Evolutionary conservation across 2,329 filamentous ascomycete species (phyloP).

Genomic region (Diaporthe velutina): DNA sequence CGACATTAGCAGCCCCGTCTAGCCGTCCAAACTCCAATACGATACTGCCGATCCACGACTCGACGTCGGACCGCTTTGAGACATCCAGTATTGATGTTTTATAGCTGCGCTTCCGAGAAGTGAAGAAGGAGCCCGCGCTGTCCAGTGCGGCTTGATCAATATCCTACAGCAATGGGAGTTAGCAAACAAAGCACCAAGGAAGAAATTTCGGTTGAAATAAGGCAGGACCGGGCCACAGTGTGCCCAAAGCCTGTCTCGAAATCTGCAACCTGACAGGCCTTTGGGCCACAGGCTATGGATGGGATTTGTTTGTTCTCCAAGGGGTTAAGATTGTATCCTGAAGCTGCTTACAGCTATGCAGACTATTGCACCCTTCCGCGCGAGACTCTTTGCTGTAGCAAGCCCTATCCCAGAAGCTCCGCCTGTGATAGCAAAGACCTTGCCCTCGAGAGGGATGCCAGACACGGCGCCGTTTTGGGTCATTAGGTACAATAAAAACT

Average conservation of each 20-base stretch:
- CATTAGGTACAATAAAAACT: not conserved
- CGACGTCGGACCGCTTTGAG: constrained; percentile 60
- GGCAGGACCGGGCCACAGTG: no score
- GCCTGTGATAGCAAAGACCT: constrained; percentile 40
- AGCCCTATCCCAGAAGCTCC: constrained; percentile 54
- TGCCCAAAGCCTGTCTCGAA: no score
- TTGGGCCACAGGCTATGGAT: no score
- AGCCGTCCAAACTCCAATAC: constrained; percentile 65
- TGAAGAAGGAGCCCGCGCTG: constrained; percentile 49
- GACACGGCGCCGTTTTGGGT: constrained; percentile 11
- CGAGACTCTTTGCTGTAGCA: constrained; percentile 54
- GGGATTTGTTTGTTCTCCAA: no score
- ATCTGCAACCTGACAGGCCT: no score
- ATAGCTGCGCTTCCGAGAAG: constrained; percentile 46
- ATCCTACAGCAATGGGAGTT: no score
- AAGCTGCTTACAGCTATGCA: constrained; percentile 57
- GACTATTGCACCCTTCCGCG: constrained; percentile 52
- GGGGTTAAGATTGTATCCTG: no score
- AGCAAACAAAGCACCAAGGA: no score
- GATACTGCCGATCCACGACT: constrained; percentile 62
- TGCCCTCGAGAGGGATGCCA: constrained; percentile 33
- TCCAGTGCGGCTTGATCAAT: constrained; percentile 48
- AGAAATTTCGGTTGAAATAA: no score
- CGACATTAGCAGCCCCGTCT: constrained; percentile 68
- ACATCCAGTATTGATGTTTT: constrained; percentile 58